phyloP scores from a whole-genome alignment of 2,329 filamentous ascomycete genomes.

The Coniochaeta ligniaria region DNA sequence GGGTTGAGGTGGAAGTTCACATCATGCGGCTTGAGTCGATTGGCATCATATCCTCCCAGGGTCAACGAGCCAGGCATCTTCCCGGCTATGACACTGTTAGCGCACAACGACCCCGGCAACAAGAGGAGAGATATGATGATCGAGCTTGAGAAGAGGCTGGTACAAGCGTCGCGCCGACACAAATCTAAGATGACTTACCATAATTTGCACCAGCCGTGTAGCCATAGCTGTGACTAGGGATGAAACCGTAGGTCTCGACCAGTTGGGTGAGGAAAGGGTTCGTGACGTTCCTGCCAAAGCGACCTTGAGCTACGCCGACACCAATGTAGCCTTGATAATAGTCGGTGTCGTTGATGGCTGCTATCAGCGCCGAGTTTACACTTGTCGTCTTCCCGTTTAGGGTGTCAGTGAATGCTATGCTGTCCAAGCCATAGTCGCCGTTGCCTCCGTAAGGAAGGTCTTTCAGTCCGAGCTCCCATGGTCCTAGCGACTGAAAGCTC shows the following conservation, averaged over 20 bases:
- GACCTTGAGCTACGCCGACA: slow-evolving; percentile 46
- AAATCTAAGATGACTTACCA: slow-evolving; percentile 27
- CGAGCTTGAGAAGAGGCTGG: background rate
- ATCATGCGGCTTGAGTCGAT: slow-evolving; percentile 54
- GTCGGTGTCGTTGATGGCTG: slow-evolving; percentile 47
- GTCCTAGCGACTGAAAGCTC: slow-evolving; percentile 52
- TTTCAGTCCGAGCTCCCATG: slow-evolving; percentile 52
- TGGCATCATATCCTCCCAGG: slow-evolving; percentile 62
- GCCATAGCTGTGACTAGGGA: slow-evolving; percentile 67
- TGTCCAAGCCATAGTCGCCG: slow-evolving; percentile 56
- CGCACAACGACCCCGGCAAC: background rate
- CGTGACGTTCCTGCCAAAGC: slow-evolving; percentile 41
- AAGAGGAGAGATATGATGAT: background rate
- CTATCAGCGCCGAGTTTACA: slow-evolving; percentile 39
- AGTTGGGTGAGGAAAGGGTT: slow-evolving; percentile 47
- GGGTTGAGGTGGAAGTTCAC: slow-evolving; percentile 51
- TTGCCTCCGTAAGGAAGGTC: slow-evolving; percentile 53
- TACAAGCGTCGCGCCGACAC: background rate
- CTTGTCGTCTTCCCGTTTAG: slow-evolving; percentile 27
- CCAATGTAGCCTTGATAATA: slow-evolving; percentile 50
- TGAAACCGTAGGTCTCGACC: slow-evolving; percentile 49
- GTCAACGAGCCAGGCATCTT: slow-evolving; percentile 41
- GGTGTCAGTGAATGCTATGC: slow-evolving; percentile 32
- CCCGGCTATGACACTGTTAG: background rate
- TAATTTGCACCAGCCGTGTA: slow-evolving; percentile 73